Percentiles rank a stretch among this genome's conserved stretches.
phyloP scores from a whole-genome alignment of 192 early-diverging fungal genomes.

The Chytriomyces hyalinus region DNA sequence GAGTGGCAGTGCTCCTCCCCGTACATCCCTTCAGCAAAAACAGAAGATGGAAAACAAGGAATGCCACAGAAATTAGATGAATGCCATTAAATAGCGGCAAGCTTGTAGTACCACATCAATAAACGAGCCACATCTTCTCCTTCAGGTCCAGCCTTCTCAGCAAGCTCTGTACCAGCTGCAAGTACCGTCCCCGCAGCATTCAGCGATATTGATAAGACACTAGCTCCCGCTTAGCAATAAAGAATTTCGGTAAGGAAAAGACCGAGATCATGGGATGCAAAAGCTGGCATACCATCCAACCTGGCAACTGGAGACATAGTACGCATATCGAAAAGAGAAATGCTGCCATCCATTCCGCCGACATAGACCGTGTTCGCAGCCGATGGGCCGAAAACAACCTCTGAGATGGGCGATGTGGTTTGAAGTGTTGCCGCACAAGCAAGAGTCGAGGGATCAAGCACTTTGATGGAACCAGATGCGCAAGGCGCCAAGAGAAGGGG shows the following conservation, averaged over 20 bases:
- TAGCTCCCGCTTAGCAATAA: conserved; percentile 26
- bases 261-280: background rate
- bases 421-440: background rate
- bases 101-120: conserved; percentile 43
- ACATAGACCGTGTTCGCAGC: conserved; percentile 4
- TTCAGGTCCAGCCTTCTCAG: conserved; percentile 31
- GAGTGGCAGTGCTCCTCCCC: conserved; percentile 20
- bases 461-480: conserved; percentile 8
- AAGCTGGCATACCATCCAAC: background rate
- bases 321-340: conserved; percentile 46
- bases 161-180: conserved; percentile 49
- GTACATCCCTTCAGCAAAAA: conserved; percentile 40
- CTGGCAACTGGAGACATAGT: conserved; percentile 13
- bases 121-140: conserved; percentile 52
- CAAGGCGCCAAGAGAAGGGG: background rate
- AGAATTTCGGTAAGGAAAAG: background rate
- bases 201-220: conserved; percentile 44
- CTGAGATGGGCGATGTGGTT: background rate
- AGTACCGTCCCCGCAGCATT: conserved; percentile 43
- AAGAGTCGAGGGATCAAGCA: background rate
- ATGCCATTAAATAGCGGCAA: background rate
- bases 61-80: conserved; percentile 2
- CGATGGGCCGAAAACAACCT: conserved; percentile 7
- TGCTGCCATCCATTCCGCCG: conserved; percentile 23
- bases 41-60: too few relatives aligned